These are phyloP conservation scores for Pezicula carpinea DNA, from an alignment of 2,329 filamentous ascomycete genomes.

Conservation along the genomic window DNA sequence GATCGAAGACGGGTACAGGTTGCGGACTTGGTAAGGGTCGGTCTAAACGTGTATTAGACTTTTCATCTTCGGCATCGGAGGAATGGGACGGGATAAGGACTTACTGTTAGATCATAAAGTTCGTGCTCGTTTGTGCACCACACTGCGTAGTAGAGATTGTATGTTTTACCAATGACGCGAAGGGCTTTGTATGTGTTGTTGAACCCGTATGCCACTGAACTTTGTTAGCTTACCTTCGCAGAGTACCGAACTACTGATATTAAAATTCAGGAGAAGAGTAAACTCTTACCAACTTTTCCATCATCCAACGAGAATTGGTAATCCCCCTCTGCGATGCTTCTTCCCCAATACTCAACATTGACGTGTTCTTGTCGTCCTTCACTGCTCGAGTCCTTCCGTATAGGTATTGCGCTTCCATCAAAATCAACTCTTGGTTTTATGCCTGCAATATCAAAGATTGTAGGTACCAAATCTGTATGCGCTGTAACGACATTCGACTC, in stretches of 20 bases:
- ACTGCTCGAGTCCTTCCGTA: conserved; percentile 12
- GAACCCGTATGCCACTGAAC: conserved; percentile 14
- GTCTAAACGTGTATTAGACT: conserved; percentile 29
- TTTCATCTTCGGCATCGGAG: not conserved
- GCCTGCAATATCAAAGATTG: conserved; percentile 37
- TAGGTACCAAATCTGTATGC: conserved; percentile 48
- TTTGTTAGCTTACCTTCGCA: not conserved
- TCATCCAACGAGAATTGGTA: conserved; percentile 21
- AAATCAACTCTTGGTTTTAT: conserved; percentile 36
- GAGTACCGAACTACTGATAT: not conserved
- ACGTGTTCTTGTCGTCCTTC: conserved; percentile 39
- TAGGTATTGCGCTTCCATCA: conserved; percentile 40
- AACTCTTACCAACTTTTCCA: conserved; percentile 17
- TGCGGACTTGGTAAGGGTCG: conserved; percentile 48
- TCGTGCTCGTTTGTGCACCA: conserved; percentile 68
- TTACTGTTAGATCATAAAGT: conserved; percentile 56
- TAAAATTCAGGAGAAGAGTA: not conserved
- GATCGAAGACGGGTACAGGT: conserved; percentile 31
- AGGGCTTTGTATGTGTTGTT: conserved; percentile 48
- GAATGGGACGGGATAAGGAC: conserved; percentile 9
- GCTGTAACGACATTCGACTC: conserved; percentile 41
- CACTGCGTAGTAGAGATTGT: conserved; percentile 61
- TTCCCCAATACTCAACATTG: conserved; percentile 42
- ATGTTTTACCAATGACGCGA: conserved; percentile 39
- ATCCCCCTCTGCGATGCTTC: conserved; percentile 21